Evolutionary conservation across 1,284 basidiomycete species (phyloP), one percentile per base, ranked within the genome.

Genomic region (Irpex rosettiformis): DNA sequence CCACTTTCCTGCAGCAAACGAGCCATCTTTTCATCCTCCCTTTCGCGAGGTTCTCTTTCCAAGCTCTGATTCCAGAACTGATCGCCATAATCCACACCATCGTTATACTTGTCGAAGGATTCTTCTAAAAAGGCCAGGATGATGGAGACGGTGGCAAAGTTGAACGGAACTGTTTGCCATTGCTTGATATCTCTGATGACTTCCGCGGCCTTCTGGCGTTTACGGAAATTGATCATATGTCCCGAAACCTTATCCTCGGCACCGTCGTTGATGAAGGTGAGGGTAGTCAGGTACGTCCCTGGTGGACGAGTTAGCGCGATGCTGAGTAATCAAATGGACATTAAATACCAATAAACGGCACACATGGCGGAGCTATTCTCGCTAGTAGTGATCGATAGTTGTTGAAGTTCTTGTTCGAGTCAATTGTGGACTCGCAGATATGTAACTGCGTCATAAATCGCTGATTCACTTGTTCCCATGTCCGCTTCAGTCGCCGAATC

Each of bases 201-300:
- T 69, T 98, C 95, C 7, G 94, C 94, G 0, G 94, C 89, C 72
- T 93, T 93, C 67, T 93, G 88, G 7, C 96, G 88, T 74, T 99
- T 99, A 70, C 89, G 87, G 76, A 99, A 99, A 75, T 99, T 98
- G 77, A 99, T 89, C 64, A 98, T 79, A 62, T 85, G 81, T 28
- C 87, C 89, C 22, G 86, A 83, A 4, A 93, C 75, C 59, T 85
- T 85, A 76, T 99, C 94, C 57, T 93, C 90, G 70, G 96, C 96
- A n/a, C 96, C 97, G 69, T 99, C 97, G 72, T 98, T 94, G 71
- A 98, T 97, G 75, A 99, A 98, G 3, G 95, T 96, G 58, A 99
- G 79, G 24, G 93, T 94, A 3, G 96, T 95, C 18, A 99, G 83
- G 77, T 97, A 98, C 58, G 98, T 93, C 66, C 96, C 94, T 96